Evolutionary conservation across 129 eudicot genomes (phyloP), one percentile per base, ranked within the genome.

Genomic region (Oenanthe sinensis): DNA sequence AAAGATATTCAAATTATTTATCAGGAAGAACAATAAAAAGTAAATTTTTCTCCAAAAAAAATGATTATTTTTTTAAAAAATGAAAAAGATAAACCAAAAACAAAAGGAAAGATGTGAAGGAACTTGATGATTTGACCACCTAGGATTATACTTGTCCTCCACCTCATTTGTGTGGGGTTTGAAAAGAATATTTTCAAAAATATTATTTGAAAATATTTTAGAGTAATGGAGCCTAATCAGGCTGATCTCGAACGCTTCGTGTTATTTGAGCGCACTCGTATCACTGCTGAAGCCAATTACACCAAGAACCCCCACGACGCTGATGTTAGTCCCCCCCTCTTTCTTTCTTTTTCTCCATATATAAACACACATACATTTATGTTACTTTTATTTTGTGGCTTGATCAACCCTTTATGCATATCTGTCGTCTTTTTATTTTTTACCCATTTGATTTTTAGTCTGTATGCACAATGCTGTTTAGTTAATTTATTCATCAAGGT

Each of bases 191-290:
- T n/a, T n/a, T n/a, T n/a, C n/a, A n/a, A n/a, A n/a, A n/a, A n/a
- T n/a, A n/a, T n/a, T n/a, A n/a, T n/a, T n/a, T 48, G 1, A 49
- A 49, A 49, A 50, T 50, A 6, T 16, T 4, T 49, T 20, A 49
- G 15, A 19, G 26, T 4, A 70, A 87, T 87, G 90, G 90, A 84
- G 13, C 77, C 82, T 22, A n/a, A 26, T 39, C 83, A 83, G 48
- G 54, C 43, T 13, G 91, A 90, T 48, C 7, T 90, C 28, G 97
- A 92, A 71, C 87, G 97, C 8, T 75, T 90, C 43, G 78, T 90
- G 47, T 71, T 92, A 83, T 88, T 79, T 79, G 96, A 92, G 84
- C 96, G 88, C 47, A 86, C 87, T 84, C 96, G 97, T 65, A 74
- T 85, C 39, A 76, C 86, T 3, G 89, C 92, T 24, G 98, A 93